phyloP scores from a whole-genome alignment of 805 yeast species.

The Candida chilensis region DNA sequence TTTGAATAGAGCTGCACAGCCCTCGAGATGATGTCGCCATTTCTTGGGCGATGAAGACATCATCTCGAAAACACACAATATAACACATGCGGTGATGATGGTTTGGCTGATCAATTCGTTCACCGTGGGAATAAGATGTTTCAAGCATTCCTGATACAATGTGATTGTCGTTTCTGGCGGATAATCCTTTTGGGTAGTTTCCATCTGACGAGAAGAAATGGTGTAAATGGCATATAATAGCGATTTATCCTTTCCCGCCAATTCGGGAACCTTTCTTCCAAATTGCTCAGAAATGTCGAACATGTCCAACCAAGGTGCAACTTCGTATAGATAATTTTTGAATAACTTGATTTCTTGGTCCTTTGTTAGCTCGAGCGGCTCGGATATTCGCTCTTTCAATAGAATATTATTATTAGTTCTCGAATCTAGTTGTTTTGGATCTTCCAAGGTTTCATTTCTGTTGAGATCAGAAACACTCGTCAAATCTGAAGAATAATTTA shows the following conservation, averaged over 20 bases:
- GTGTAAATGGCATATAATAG: constrained; percentile 18
- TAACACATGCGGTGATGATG: constrained; percentile 24
- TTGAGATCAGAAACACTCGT: no score
- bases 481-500: no score
- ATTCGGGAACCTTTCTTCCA: constrained; percentile 10
- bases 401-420: no score
- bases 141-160: constrained; percentile 21
- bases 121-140: no score
- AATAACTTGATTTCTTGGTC: constrained; percentile 16
- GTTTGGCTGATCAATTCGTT: constrained; percentile 12
- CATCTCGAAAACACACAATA: constrained; percentile 32
- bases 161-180: constrained; percentile 14
- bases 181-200: constrained; percentile 13
- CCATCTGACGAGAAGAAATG: constrained; percentile 19
- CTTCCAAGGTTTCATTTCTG: no score
- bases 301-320: constrained; percentile 30
- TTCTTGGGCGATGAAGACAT: constrained; percentile 24
- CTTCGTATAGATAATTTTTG: constrained; percentile 22
- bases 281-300: constrained; percentile 22
- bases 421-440: no score
- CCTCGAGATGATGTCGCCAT: constrained; percentile 29
- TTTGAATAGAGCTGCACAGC: constrained; percentile 24
- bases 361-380: constrained; percentile 1
- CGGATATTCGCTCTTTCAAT: neutral
- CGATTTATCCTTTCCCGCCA: constrained; percentile 5